Conservation (phyloP, 768 basidiomycete genomes). For the Boletus edulis region DNA sequence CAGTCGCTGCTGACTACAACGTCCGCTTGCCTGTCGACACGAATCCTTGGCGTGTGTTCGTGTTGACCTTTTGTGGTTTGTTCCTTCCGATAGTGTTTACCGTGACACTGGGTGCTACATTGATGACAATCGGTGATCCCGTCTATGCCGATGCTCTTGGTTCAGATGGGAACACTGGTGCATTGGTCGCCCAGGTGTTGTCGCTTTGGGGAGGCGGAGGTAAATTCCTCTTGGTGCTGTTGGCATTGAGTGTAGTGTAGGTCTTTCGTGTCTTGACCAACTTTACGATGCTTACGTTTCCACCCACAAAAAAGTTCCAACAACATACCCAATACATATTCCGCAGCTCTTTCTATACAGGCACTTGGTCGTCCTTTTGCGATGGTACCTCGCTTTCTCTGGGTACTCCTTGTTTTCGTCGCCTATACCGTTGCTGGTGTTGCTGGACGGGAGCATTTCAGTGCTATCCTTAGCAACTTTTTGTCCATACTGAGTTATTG, state of each 20-base stretch:
- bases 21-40: conserved; percentile 46
- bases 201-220: conserved; percentile 43
- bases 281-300: background rate
- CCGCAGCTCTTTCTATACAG: conserved; percentile 46
- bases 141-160: conserved; percentile 41
- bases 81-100: conserved; percentile 46
- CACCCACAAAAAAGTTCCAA: conserved; percentile 28
- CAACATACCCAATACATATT: conserved; percentile 47
- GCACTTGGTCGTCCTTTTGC: conserved; percentile 43
- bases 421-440: conserved; percentile 40
- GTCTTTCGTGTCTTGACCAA: conserved; percentile 8
- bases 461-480: conserved; percentile 41
- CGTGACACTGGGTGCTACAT: conserved; percentile 33
- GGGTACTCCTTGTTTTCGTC: conserved; percentile 41
- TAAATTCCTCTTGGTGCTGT: conserved; percentile 40
- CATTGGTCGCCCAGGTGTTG: conserved; percentile 42
- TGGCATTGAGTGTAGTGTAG: conserved; percentile 43
- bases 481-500: conserved; percentile 44
- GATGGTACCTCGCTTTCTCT: conserved; percentile 43
- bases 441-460: conserved; percentile 45
- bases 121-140: conserved; percentile 42
- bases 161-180: conserved; percentile 40
- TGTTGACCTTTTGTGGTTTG: conserved; percentile 49
- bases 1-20: conserved; percentile 55
- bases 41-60: conserved; percentile 42